Conservation (phyloP, 106 monocot genomes). For the Acorus gramineus region DNA sequence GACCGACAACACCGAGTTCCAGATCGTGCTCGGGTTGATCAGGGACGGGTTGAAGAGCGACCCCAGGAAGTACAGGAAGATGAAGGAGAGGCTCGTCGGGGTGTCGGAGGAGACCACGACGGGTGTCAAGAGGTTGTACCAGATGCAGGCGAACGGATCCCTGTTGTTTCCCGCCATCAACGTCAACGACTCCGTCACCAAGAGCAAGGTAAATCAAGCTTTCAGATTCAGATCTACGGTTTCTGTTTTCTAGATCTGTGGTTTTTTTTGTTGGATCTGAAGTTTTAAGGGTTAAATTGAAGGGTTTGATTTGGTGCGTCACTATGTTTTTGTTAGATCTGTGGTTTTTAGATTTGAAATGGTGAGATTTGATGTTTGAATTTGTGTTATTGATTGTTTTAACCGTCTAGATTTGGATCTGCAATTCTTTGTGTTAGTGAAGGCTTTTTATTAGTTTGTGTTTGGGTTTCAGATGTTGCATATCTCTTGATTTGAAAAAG, state of each 20-base stretch:
- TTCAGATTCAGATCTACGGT: not conserved
- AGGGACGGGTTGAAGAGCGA: conserved; percentile 48
- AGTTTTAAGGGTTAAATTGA: no score
- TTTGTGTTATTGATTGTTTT: no score
- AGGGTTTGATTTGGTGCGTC: no score
- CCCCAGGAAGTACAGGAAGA: conserved; percentile 60
- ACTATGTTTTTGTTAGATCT: no score
- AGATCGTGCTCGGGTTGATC: conserved; percentile 66
- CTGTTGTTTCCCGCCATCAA: conserved; percentile 78
- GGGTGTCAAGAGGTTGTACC: conserved; percentile 75
- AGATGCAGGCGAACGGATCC: conserved; percentile 65
- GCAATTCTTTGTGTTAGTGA: no score
- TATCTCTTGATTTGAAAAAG: no score
- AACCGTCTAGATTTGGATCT: no score
- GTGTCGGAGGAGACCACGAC: conserved; percentile 80
- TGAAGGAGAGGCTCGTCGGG: conserved; percentile 71
- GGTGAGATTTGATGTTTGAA: no score
- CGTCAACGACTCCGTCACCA: conserved; percentile 83
- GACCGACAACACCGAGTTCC: conserved; percentile 73
- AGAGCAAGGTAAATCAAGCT: conserved; percentile 55
- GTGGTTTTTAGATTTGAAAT: no score
- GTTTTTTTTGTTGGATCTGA: no score
- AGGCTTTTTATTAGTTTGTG: no score
- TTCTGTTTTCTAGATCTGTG: not conserved
- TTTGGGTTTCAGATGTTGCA: no score